Conservation (phyloP, 225 moss, liverwort and hornwort genomes). For the Bryoerythrophyllum caledonicum region DNA sequence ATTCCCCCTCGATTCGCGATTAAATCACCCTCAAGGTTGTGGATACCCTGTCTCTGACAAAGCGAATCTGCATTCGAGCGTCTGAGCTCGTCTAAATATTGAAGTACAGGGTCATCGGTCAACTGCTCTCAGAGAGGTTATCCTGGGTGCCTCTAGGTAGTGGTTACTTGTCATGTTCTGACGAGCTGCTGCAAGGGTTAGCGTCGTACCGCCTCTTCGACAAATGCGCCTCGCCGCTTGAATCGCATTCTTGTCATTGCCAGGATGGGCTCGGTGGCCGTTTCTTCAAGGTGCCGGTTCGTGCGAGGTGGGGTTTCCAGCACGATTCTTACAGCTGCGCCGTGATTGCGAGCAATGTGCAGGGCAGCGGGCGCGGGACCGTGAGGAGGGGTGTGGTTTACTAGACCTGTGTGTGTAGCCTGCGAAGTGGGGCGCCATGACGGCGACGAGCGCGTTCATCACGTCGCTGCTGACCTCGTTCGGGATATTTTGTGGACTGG, state of each 20-base stretch:
- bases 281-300: neutral
- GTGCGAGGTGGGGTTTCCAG: neutral
- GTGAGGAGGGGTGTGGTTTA: neutral
- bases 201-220: neutral
- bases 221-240: neutral
- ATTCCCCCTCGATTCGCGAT: neutral
- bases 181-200: slow-evolving; percentile 2
- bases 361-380: neutral
- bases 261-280: slow-evolving; percentile 8
- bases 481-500: slow-evolving; percentile 54
- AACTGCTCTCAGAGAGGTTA: neutral
- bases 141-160: neutral
- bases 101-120: neutral
- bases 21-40: neutral
- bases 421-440: slow-evolving; percentile 33
- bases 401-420: too few relatives aligned
- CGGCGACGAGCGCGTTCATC: slow-evolving; percentile 51
- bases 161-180: neutral
- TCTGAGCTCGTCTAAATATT: neutral
- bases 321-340: neutral
- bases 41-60: neutral
- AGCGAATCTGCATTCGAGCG: neutral
- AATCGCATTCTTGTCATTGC: slow-evolving; percentile 4
- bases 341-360: slow-evolving; percentile 2
- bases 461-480: slow-evolving; percentile 65